Base-by-base conservation (phyloP, 768 basidiomycete genomes). In the Boletus vermiculosoides region DNA sequence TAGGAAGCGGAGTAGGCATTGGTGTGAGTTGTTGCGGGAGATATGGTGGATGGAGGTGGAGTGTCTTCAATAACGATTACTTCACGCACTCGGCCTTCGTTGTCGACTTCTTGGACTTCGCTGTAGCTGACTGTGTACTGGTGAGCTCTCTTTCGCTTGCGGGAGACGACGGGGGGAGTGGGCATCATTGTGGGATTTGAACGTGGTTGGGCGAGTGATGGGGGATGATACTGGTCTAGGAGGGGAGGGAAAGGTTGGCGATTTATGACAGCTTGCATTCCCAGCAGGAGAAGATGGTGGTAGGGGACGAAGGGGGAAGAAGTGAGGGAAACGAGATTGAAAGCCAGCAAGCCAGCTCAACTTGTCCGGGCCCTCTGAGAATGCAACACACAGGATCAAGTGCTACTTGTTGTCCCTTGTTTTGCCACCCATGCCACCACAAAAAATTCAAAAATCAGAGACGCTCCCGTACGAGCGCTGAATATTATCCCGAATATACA, bases 1-100 rank as follows among this genome's bases (percentile, higher is more conserved):
- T 88, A 89, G 56, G 88, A 89, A 44, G 86, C 81, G 47, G 90
- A 92, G 73, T 80, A 90, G 59, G 81, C 83, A 58, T 83, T 81
- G 62, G 82, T 84, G 71, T 86, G 82, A 31, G 87, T 85, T 34
- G 85, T 78, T 57, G 88, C 83, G 55, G 90, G 87, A 50, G 88
- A 90, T 68, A 86, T 82, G 50, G 91, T 90, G 50, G 71, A 74
- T 53, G 86, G 83, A 42, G 91, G 91, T 37, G 92, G 92, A 44
- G 92, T 93, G 76, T 94, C 92, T 65, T 94, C 92, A 72, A 94
- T 92, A 65, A 94, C 87, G 73, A 94, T 94, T 70, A 94, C 88
- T 72, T 94, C 92, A 52, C 92, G 78, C 39, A 92, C 78, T 63
- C 80, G 78, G 58, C 92, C 92, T 48, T 87, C 78, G 63, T 78